Conservation (phyloP, 257 asterid genomes). For the Scutellaria baicalensis region DNA sequence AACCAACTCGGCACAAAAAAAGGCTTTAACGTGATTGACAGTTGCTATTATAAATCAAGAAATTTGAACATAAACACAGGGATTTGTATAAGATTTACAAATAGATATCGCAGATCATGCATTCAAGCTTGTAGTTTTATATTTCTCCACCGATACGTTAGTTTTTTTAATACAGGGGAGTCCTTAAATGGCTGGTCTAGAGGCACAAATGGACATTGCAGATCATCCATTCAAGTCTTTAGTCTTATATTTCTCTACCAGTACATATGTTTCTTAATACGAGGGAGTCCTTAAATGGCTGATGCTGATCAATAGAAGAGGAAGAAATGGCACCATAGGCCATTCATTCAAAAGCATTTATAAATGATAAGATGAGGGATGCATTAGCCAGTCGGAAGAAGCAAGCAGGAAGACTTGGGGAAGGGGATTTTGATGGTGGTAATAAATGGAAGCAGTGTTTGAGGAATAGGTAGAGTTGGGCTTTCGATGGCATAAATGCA, state of each 20-base stretch:
- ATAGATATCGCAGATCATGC: not conserved
- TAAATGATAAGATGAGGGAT: not conserved
- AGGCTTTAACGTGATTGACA: not conserved
- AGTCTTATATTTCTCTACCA: not conserved
- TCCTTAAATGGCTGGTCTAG: not conserved
- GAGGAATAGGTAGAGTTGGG: too few species aligned
- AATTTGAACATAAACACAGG: not conserved
- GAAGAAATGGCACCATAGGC: not conserved
- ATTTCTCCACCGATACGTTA: not conserved
- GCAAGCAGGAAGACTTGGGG: too few species aligned
- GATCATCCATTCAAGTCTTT: not conserved
- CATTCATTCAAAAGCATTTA: not conserved
- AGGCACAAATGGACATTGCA: not conserved
- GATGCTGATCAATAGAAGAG: not conserved
- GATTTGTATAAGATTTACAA: too few species aligned
- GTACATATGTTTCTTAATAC: not conserved
- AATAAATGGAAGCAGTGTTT: too few species aligned
- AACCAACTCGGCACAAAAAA: not conserved
- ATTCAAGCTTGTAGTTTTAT: not conserved
- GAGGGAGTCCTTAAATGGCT: not conserved
- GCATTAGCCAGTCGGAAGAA: not conserved
- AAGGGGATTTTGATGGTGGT: not conserved
- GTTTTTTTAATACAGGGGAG: not conserved
- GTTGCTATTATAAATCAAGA: not conserved
- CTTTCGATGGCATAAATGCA: too few species aligned